These are phyloP conservation scores for Calonectria henricotiae DNA, from an alignment of 2,329 filamentous ascomycete species.

Conservation along the genomic window DNA sequence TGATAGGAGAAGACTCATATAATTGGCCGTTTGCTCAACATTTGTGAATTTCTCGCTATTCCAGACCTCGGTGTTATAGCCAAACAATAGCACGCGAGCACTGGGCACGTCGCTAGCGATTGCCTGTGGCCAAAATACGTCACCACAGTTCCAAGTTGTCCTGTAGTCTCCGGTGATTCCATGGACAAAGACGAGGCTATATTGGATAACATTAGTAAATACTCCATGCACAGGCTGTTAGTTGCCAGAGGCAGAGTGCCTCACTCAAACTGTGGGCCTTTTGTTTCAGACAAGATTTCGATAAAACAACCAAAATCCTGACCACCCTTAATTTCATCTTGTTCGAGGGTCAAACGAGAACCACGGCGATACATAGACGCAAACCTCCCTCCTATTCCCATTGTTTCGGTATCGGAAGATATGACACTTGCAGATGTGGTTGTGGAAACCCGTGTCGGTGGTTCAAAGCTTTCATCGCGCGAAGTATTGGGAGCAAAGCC, in stretches of 20 bases:
- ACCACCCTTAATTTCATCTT: background rate
- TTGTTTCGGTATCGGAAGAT: background rate
- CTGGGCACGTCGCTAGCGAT: background rate
- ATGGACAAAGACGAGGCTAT: background rate
- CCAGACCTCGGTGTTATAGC: background rate
- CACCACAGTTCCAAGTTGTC: background rate
- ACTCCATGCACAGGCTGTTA: background rate
- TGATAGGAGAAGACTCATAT: background rate
- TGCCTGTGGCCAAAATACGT: background rate
- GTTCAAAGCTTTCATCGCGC: background rate
- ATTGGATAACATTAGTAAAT: background rate
- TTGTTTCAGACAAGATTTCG: background rate
- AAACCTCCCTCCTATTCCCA: background rate
- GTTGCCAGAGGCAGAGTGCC: background rate
- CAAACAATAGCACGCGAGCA: background rate
- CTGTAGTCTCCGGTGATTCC: background rate
- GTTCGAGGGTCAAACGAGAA: background rate
- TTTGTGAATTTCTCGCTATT: background rate
- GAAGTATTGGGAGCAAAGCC: background rate
- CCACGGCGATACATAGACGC: fast-evolving
- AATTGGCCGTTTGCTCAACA: background rate
- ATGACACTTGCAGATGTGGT: background rate
- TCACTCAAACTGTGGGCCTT: background rate
- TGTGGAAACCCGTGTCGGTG: background rate
- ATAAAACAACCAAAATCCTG: background rate